These are phyloP conservation scores for Agastache rugosa DNA, from an alignment of 257 asterid genomes.

Conservation along the genomic window DNA sequence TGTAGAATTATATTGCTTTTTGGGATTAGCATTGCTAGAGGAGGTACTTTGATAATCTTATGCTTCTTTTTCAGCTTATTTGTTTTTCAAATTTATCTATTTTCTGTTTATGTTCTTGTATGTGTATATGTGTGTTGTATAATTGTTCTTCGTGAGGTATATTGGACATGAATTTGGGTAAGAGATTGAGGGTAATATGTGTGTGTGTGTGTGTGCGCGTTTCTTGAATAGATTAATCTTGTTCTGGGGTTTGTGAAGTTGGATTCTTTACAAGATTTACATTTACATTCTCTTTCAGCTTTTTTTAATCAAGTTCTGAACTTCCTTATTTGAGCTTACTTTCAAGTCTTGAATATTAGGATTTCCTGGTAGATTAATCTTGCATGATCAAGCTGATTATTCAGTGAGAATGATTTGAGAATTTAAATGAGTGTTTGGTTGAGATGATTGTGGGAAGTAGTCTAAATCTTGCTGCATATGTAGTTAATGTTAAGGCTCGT, in stretches of 20 bases:
- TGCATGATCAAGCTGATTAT: slow-evolving; percentile 1
- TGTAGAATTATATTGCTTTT: slow-evolving; percentile 63
- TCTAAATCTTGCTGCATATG: not conserved
- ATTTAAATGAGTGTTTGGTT: not conserved
- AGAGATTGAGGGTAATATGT: slow-evolving; percentile 13
- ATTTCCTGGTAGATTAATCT: slow-evolving; percentile 27
- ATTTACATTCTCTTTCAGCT: not conserved
- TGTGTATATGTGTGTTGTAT: not conserved
- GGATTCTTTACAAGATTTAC: slow-evolving; percentile 1
- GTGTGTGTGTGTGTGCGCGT: not conserved
- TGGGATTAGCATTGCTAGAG: slow-evolving; percentile 75
- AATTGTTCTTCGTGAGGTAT: not conserved
- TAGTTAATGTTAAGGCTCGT: not conserved
- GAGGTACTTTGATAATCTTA: slow-evolving; percentile 47
- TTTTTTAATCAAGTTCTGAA: not conserved
- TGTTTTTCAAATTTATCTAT: not conserved
- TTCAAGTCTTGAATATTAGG: slow-evolving; percentile 27
- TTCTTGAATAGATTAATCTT: slow-evolving; percentile 1
- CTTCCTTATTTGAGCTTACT: not conserved
- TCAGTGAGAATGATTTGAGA: slow-evolving; percentile 3
- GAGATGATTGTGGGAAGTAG: not conserved
- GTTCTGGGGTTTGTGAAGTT: not conserved
- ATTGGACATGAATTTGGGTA: not conserved
- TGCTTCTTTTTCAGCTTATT: not conserved
- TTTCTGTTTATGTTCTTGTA: slow-evolving; percentile 13